Conservation (phyloP, 352 stramenopile species). For the Pythium biforme region DNA sequence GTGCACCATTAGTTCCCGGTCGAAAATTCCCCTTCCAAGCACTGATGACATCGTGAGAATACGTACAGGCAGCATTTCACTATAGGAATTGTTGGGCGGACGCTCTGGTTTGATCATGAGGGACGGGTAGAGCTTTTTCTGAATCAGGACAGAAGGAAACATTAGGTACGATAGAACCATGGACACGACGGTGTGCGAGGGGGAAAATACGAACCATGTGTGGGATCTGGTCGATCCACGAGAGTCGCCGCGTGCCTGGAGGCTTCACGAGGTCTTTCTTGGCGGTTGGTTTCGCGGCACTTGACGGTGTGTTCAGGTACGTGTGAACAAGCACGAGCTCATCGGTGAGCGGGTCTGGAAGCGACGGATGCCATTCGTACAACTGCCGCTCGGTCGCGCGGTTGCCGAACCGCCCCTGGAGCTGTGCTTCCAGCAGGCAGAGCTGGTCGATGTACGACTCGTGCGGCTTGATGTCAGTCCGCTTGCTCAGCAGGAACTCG, state of each 20-base stretch:
- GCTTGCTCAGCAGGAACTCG: slow-evolving; percentile 88
- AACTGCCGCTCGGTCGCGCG: slow-evolving; percentile 60
- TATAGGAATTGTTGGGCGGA: slow-evolving; percentile 77
- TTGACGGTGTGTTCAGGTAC: slow-evolving; percentile 55
- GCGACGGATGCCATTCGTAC: slow-evolving; percentile 63
- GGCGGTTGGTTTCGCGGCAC: slow-evolving; percentile 15
- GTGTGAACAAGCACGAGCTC: slow-evolving; percentile 80
- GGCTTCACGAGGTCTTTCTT: slow-evolving; percentile 30
- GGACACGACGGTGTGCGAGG: not conserved
- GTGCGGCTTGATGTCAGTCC: slow-evolving; percentile 81
- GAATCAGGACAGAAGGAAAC: not conserved
- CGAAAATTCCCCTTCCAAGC: too few relatives aligned
- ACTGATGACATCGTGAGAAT: not conserved
- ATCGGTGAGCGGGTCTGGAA: slow-evolving; percentile 47
- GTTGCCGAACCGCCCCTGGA: slow-evolving; percentile 45
- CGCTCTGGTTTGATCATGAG: slow-evolving; percentile 62
- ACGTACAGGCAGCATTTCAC: slow-evolving; percentile 64
- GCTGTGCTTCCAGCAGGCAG: slow-evolving; percentile 57
- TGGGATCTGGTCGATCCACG: slow-evolving; percentile 69
- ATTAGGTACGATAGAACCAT: not conserved
- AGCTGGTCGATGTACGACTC: slow-evolving; percentile 78
- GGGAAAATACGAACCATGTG: slow-evolving; percentile 45
- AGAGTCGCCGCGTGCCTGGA: slow-evolving; percentile 34
- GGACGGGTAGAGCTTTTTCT: slow-evolving; percentile 60
- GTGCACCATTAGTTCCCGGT: not conserved